Percentiles rank a stretch among this genome's conserved stretches.
Evolutionary conservation across 495 filamentous ascomycete genomes (phyloP).

Genomic region (Chaetomium fimeti): DNA sequence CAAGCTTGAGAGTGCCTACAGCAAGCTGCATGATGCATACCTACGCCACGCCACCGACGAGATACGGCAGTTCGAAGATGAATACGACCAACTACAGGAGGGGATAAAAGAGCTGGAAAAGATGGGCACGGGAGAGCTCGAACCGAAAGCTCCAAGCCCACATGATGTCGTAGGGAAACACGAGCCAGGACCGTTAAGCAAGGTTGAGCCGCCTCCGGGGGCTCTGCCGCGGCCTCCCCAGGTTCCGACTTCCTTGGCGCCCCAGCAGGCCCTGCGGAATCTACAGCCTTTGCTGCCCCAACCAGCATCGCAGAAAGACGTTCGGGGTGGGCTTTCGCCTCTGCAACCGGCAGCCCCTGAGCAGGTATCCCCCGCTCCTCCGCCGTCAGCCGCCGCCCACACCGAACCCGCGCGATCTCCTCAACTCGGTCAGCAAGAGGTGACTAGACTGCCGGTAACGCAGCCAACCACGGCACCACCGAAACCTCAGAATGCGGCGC

Average conservation of each 20-base stretch:
- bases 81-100: conserved; percentile 58
- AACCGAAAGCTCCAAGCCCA: conserved; percentile 42
- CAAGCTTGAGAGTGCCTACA: conserved; percentile 65
- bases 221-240: conserved; percentile 23
- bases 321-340: conserved; percentile 17
- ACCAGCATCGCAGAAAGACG: conserved; percentile 10
- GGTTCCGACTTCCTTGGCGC: conserved; percentile 13
- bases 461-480: conserved; percentile 32
- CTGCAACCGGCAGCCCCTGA: conserved; percentile 5
- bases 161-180: conserved; percentile 12
- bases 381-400: conserved; percentile 11
- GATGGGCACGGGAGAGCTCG: conserved; percentile 4
- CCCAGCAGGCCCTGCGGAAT: conserved; percentile 18
- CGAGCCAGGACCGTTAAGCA: conserved; percentile 6
- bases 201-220: conserved; percentile 18
- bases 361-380: conserved; percentile 4
- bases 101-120: conserved; percentile 69
- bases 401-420: conserved; percentile 24
- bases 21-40: conserved; percentile 72
- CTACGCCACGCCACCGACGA: conserved; percentile 61
- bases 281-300: conserved; percentile 24
- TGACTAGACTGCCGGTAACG: conserved; percentile 26
- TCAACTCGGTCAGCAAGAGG: conserved; percentile 18
- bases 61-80: conserved; percentile 72
- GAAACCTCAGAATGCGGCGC: conserved; percentile 28